A percentile compares a stretch with the other conserved stretches of the same genome.
phyloP scores from a whole-genome alignment of 2,329 filamentous ascomycete species.

The Phialophora chinensis region DNA sequence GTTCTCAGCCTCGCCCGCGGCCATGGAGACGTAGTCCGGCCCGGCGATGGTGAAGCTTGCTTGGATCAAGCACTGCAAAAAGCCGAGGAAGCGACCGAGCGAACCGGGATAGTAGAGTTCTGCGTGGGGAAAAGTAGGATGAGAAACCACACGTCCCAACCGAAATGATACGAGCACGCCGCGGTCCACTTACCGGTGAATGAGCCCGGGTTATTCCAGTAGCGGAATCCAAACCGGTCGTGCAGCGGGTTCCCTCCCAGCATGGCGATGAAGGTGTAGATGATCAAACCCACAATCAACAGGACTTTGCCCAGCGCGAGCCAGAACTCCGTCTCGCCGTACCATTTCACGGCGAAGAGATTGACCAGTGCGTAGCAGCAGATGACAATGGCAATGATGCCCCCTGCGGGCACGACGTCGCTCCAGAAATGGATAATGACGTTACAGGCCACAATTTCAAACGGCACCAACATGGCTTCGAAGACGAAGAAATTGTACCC shows the following conservation, averaged over 20 bases:
- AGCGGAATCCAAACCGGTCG: slow-evolving; percentile 75
- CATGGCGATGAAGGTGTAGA: slow-evolving; percentile 83
- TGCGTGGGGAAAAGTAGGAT: neutral
- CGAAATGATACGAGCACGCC: neutral
- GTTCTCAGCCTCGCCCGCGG: slow-evolving; percentile 73
- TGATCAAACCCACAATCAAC: slow-evolving; percentile 71
- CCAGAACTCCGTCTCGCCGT: slow-evolving; percentile 78
- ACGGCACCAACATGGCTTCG: slow-evolving; percentile 58
- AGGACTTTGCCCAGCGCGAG: slow-evolving; percentile 74
- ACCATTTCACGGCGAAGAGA: slow-evolving; percentile 73
- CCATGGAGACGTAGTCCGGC: slow-evolving; percentile 69
- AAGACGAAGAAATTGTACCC: slow-evolving; percentile 61
- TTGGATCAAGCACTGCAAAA: slow-evolving; percentile 75
- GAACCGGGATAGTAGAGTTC: slow-evolving; percentile 67
- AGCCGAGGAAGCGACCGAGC: slow-evolving; percentile 76
- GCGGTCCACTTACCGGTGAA: slow-evolving; percentile 56
- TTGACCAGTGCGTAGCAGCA: slow-evolving; percentile 63
- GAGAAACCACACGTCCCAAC: neutral
- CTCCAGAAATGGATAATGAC: slow-evolving; percentile 60
- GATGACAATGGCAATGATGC: slow-evolving; percentile 54
- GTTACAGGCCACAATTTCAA: slow-evolving; percentile 59
- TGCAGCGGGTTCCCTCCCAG: slow-evolving; percentile 77
- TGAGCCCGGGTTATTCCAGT: slow-evolving; percentile 69
- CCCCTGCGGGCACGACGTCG: slow-evolving; percentile 52
- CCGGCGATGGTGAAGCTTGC: slow-evolving; percentile 72